Evolutionary conservation across 306 rosid genomes (phyloP).

Genomic region (Vigna nakashimae): DNA sequence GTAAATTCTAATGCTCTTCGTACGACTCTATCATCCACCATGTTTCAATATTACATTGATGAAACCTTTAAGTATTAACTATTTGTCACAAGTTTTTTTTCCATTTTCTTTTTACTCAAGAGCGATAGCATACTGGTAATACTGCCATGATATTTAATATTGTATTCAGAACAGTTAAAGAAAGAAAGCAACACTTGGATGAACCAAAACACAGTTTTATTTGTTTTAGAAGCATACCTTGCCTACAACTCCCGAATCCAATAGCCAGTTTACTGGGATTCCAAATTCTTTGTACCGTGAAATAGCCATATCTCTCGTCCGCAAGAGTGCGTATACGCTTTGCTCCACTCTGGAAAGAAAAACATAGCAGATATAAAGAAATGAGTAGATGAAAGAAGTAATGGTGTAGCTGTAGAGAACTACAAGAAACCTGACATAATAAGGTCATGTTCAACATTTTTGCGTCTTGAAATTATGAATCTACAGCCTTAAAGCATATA

Average conservation of each 20-base stretch:
- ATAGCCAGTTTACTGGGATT: constrained; percentile 89
- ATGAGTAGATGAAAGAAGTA: constrained; percentile 19
- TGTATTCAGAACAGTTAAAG: neutral
- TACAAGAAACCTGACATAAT: neutral
- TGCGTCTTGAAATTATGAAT: constrained; percentile 12
- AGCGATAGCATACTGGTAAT: neutral
- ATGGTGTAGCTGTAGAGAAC: constrained; percentile 10
- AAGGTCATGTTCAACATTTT: neutral
- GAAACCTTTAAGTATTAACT: neutral
- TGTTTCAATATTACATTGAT: neutral
- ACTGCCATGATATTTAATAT: constrained; percentile 3
- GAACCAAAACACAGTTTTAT: constrained; percentile 1
- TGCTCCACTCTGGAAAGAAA: constrained; percentile 77
- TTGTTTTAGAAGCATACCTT: constrained; percentile 64
- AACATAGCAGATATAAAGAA: constrained; percentile 8
- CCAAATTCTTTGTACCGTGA: constrained; percentile 94
- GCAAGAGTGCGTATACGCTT: constrained; percentile 85
- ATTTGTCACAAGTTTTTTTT: too few species aligned
- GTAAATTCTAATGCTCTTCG: constrained; percentile 12
- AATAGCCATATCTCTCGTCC: constrained; percentile 97
- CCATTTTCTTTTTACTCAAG: neutral
- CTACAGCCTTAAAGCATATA: constrained; percentile 20
- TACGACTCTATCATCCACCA: neutral
- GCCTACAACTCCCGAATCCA: constrained; percentile 96
- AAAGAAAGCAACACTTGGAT: neutral